A percentile compares a stretch with the other conserved stretches of the same genome.
Conservation (phyloP, 176 grass and related monocot species). For the Poa pratensis region DNA sequence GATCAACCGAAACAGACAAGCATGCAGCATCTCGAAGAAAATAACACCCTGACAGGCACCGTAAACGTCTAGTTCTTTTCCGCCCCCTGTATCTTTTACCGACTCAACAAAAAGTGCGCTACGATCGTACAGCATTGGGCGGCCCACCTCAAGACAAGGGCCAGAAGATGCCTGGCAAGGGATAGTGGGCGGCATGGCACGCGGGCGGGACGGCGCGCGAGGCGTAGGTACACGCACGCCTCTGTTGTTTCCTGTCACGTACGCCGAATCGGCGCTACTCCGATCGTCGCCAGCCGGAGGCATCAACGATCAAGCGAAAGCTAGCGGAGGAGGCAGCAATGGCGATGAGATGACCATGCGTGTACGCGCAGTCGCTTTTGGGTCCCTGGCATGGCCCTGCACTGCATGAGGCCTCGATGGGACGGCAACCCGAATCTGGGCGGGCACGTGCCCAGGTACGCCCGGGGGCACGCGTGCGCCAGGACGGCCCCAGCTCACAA, state of each 20-base stretch:
- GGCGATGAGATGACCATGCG: slow-evolving; percentile 8
- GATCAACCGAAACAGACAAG: background rate
- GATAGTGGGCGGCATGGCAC: slow-evolving; percentile 11
- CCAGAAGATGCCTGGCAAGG: slow-evolving; percentile 13
- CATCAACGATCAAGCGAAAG: background rate
- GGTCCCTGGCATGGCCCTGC: background rate
- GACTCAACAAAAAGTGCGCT: background rate
- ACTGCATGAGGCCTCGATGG: background rate
- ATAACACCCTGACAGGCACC: background rate
- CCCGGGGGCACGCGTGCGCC: slow-evolving; percentile 52
- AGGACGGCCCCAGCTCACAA: background rate
- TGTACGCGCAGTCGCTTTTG: slow-evolving; percentile 40
- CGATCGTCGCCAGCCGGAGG: background rate
- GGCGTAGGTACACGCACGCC: background rate
- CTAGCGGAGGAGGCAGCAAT: background rate
- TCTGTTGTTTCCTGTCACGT: background rate
- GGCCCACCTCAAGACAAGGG: background rate
- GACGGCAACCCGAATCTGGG: slow-evolving; percentile 47
- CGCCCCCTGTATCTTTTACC: no score
- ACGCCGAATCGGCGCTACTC: background rate
- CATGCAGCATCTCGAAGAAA: background rate
- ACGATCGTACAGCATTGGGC: slow-evolving; percentile 2
- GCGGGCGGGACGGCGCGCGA: background rate
- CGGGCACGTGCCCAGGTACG: slow-evolving; percentile 32
- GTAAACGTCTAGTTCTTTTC: background rate